Conservation (phyloP, 2,329 filamentous ascomycete genomes). For the Penicillium sp. region DNA sequence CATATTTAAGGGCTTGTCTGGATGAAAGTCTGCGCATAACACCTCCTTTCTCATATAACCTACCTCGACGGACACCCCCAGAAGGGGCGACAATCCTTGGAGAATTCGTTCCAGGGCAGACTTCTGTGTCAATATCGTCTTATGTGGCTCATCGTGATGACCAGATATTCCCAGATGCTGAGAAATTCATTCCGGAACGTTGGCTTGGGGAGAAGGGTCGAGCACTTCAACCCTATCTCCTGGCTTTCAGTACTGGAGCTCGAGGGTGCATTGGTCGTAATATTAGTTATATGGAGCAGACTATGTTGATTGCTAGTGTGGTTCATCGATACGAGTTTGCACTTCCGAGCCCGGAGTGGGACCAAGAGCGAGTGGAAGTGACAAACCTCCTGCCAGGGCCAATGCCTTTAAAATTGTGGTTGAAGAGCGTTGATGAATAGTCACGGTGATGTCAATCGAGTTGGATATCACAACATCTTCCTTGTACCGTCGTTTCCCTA, state of each 20-base stretch:
- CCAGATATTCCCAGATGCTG: constrained; percentile 36
- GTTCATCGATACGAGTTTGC: constrained; percentile 51
- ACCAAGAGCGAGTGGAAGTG: constrained; percentile 4
- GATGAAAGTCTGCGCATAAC: constrained; percentile 51
- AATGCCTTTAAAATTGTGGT: not conserved
- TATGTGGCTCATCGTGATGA: constrained; percentile 42
- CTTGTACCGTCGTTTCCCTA: too few species aligned
- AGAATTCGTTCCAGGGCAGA: not conserved
- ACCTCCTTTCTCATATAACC: constrained; percentile 33
- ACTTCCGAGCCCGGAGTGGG: constrained; percentile 33
- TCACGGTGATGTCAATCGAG: too few species aligned
- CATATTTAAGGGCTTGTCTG: constrained; percentile 55
- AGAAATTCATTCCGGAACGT: constrained; percentile 42
- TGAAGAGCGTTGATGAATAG: too few species aligned
- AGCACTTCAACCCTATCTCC: constrained; percentile 39
- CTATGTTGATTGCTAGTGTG: constrained; percentile 47
- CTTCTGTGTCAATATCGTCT: constrained; percentile 36
- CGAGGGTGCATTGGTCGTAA: constrained; percentile 44
- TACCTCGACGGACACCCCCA: not conserved
- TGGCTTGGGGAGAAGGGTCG: constrained; percentile 44
- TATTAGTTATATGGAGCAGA: constrained; percentile 50
- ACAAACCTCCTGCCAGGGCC: not conserved
- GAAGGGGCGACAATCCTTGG: not conserved
- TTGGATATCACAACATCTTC: too few species aligned
- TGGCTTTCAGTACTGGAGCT: constrained; percentile 43